Evolutionary conservation across 1,284 basidiomycete genomes (phyloP), one percentile per base, ranked within the genome.

Genomic region (Papiliotrema fonsecae): DNA sequence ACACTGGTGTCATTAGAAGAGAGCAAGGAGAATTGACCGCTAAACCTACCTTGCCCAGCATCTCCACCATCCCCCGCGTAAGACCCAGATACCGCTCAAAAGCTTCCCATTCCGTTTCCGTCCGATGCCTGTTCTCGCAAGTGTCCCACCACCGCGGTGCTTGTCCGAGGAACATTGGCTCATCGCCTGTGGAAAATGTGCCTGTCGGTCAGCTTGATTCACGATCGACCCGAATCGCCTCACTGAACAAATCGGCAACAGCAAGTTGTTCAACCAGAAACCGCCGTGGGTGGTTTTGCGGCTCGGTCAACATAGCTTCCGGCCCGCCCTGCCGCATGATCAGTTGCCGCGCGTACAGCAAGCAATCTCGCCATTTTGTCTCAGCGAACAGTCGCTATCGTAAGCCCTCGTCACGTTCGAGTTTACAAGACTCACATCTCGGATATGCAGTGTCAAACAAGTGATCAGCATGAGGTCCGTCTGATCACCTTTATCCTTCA

Each of bases 21-120:
- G n/a, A n/a, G n/a, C n/a, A 32, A 10, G 10, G 9, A 9, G 30
- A 9, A 10, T 32, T n/a, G 9, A 9, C 10, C 10, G 9, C 30
- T 9, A 9, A 32, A 47, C 54, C 47, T 25, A 60, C 55, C 32
- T 51, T 36, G 25, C 52, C 57, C 4, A 59, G 26, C 46, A 59
- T 22, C 28, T 59, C 57, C 9, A 49, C 35, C 52, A 57, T 57
- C 10, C 39, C 52, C 2, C 55, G 39, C 10, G 52, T 52, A 2
- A 56, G 47, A 16, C 57, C 57, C 37, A 59, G 50, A 26, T 50
- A 46, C 35, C 53, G 30, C 49, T 59, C 57, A 24, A 51, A 50
- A 10, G 38, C 43, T 41, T 53, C 55, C 49, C 54, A 54, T 44
- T 56, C 50, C 49, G 42, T 56, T 5, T 32, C 38, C 14, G 41